These are phyloP conservation scores for Megacollybia marginata DNA, from an alignment of 768 basidiomycete genomes.

Conservation along the genomic window DNA sequence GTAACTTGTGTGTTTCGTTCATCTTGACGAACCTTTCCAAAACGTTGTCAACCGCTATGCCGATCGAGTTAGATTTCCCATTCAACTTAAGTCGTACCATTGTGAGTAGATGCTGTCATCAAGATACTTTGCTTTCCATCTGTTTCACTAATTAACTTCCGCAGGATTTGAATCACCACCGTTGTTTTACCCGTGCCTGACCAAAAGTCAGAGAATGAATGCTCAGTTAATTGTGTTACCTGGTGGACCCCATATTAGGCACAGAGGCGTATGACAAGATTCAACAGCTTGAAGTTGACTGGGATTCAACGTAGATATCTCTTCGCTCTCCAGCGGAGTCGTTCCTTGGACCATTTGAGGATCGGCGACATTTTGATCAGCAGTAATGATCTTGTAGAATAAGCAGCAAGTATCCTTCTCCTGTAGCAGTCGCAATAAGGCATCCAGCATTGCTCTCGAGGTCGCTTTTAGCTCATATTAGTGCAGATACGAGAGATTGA, in stretches of 20 bases:
- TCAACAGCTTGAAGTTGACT: too few relatives aligned
- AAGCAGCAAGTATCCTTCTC: constrained; percentile 38
- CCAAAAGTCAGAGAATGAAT: neutral
- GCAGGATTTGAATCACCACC: constrained; percentile 56
- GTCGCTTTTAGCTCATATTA: constrained; percentile 34
- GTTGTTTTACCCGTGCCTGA: constrained; percentile 68
- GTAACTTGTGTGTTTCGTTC: constrained; percentile 35
- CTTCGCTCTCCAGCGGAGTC: constrained; percentile 3
- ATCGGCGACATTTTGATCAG: constrained; percentile 4
- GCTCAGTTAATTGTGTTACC: constrained; percentile 23
- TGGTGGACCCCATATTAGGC: constrained; percentile 67
- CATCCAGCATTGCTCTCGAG: constrained; percentile 59
- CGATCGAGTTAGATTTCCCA: neutral
- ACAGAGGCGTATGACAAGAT: constrained; percentile 43
- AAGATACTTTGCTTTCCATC: constrained; percentile 38
- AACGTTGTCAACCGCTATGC: constrained; percentile 66
- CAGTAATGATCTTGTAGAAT: constrained; percentile 43
- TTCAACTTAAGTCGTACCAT: constrained; percentile 29
- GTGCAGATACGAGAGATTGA: neutral
- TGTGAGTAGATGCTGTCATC: constrained; percentile 69
- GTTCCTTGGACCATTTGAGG: neutral
- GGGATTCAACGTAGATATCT: constrained; percentile 30
- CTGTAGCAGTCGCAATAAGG: constrained; percentile 37
- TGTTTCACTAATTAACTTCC: constrained; percentile 25
- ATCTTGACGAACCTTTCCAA: constrained; percentile 50